These are phyloP conservation scores for Xylaria sp. DNA, from an alignment of 2,329 filamentous ascomycete genomes.

Conservation along the genomic window DNA sequence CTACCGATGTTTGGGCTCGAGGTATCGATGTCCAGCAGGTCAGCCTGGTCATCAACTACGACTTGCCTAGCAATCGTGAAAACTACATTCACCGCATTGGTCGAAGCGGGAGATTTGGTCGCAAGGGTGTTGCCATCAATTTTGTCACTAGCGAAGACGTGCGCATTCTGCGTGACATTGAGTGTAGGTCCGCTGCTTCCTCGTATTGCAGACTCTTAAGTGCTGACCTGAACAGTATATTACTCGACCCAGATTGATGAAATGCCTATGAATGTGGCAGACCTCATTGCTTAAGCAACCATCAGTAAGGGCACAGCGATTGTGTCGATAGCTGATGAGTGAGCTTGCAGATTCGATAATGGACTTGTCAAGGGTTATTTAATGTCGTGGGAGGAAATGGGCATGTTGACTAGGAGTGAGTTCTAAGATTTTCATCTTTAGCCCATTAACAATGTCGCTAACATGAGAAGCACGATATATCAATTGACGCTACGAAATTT, in stretches of 20 bases:
- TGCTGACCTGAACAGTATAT: constrained; percentile 69
- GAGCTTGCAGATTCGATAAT: constrained; percentile 14
- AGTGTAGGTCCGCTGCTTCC: constrained; percentile 69
- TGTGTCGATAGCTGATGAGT: constrained; percentile 24
- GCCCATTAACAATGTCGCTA: constrained; percentile 5
- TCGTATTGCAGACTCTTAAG: constrained; percentile 2
- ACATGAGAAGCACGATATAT: constrained; percentile 36
- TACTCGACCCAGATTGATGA: constrained; percentile 98
- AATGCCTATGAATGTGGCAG: constrained; percentile 95
- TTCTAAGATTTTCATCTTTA: background rate
- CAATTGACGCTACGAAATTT: constrained; percentile 21
- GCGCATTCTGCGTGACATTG: constrained; percentile 95
- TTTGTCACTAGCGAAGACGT: constrained; percentile 99
- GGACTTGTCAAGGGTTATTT: constrained; percentile 9
- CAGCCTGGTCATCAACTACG: constrained; percentile 98
- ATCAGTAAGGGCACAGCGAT: background rate
- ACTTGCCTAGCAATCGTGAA: constrained; percentile 96
- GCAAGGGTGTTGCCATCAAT: constrained; percentile 99
- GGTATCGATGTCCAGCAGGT: constrained; percentile 99
- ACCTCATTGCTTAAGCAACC: constrained; percentile 61
- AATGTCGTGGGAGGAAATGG: constrained; percentile 49
- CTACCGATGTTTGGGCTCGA: constrained; percentile 96
- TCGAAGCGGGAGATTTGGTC: constrained; percentile 91
- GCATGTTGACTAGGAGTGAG: constrained; percentile 48
- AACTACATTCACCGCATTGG: constrained; percentile 99